A percentile compares a stretch with the other conserved stretches of the same genome.
These are phyloP conservation scores for Serendipita sp. DNA, from an alignment of 1,284 basidiomycete species.

Conservation along the genomic window DNA sequence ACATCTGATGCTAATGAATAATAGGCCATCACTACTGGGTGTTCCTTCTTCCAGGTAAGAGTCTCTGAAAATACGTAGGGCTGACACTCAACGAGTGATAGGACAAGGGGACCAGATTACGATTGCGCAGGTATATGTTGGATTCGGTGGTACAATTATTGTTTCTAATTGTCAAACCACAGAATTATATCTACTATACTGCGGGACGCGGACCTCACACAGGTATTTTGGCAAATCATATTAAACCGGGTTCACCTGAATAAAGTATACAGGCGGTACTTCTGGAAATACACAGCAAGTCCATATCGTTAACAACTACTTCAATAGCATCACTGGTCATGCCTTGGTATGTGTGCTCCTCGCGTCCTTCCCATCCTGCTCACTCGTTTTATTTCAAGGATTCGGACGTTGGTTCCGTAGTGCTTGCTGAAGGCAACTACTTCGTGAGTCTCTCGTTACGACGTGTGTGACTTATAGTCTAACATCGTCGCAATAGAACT, in stretches of 20 bases:
- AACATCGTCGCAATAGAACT: neutral
- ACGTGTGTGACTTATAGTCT: too few relatives aligned
- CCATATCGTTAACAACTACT: neutral
- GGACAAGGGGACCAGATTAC: slow-evolving; percentile 17
- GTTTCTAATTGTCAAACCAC: neutral
- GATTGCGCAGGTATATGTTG: slow-evolving; percentile 12
- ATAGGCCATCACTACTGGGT: slow-evolving; percentile 12
- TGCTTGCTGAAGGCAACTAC: slow-evolving; percentile 20
- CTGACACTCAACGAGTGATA: neutral
- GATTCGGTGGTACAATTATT: too few relatives aligned
- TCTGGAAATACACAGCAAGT: slow-evolving; percentile 15
- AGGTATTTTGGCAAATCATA: too few relatives aligned
- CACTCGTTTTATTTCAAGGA: slow-evolving; percentile 6
- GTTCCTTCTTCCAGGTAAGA: neutral
- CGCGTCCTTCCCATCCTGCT: too few relatives aligned
- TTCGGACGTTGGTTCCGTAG: slow-evolving; percentile 17
- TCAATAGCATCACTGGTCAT: slow-evolving; percentile 15
- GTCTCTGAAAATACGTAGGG: too few relatives aligned
- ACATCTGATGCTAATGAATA: too few relatives aligned
- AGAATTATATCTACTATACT: slow-evolving; percentile 15
- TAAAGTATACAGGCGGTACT: slow-evolving; percentile 12
- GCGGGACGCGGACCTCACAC: neutral
- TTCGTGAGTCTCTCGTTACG: slow-evolving; percentile 10
- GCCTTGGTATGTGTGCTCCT: slow-evolving; percentile 13
- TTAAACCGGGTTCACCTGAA: too few relatives aligned